Percentiles rank a stretch among this genome's conserved stretches.
Evolutionary conservation across 164 flowering plant genomes (phyloP).

Genomic region (Magnolia sinica): DNA sequence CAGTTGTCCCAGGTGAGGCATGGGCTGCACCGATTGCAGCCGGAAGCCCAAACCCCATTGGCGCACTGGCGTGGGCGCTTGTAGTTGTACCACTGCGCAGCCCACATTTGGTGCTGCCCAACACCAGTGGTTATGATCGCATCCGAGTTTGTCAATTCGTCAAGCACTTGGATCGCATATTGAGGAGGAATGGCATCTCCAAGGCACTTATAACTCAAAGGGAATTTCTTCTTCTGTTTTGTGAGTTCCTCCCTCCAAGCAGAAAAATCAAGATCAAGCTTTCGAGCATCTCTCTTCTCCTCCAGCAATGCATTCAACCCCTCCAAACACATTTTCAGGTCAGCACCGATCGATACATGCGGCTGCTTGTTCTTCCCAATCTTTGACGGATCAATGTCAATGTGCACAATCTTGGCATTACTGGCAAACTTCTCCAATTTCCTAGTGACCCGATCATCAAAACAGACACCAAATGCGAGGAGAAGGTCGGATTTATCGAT

Average conservation of each 20-base stretch:
- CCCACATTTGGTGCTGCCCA: conserved; percentile 28
- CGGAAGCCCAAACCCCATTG: conserved; percentile 26
- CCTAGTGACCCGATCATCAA: conserved; percentile 72
- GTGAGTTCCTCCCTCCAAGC: conserved; percentile 56
- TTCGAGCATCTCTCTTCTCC: conserved; percentile 13
- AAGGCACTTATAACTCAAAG: conserved; percentile 50
- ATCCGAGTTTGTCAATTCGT: conserved; percentile 17
- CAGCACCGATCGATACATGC: conserved; percentile 59
- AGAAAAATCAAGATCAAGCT: conserved; percentile 39
- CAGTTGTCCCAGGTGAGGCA: conserved; percentile 9
- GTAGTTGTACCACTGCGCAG: conserved; percentile 19
- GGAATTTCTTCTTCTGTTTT: conserved; percentile 47
- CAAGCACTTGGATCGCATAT: conserved; percentile 14
- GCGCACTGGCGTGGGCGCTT: conserved; percentile 19
- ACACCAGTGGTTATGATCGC: conserved; percentile 23
- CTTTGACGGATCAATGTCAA: conserved; percentile 68
- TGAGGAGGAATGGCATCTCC: conserved; percentile 56
- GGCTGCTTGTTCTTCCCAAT: conserved; percentile 78
- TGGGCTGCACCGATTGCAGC: conserved; percentile 22
- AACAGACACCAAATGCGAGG: conserved; percentile 71
- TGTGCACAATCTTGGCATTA: conserved; percentile 66
- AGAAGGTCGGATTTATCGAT: conserved; percentile 54
- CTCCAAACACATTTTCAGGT: conserved; percentile 46
- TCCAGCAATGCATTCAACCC: conserved; percentile 46
- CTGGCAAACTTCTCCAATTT: conserved; percentile 73